phyloP scores from a whole-genome alignment of 2,329 filamentous ascomycete species.

The Monilinia polystroma region DNA sequence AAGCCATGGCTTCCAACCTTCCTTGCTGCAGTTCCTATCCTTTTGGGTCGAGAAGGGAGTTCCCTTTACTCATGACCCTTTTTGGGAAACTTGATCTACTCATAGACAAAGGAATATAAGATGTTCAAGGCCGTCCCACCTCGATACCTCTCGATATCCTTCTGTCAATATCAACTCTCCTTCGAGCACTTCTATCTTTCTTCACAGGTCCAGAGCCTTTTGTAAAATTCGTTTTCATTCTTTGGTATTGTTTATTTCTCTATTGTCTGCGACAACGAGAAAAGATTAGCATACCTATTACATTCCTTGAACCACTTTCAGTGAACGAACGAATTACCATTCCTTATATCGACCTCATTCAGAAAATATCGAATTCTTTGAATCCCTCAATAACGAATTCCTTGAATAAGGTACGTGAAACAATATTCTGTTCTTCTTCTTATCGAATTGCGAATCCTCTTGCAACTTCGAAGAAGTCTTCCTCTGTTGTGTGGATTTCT shows the following conservation, averaged over 20 bases:
- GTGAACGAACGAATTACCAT: slow-evolving; percentile 13
- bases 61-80: background rate
- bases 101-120: slow-evolving; percentile 16
- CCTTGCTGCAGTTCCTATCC: slow-evolving; percentile 16
- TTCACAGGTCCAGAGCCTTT: slow-evolving; percentile 2
- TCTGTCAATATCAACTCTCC: slow-evolving; percentile 8
- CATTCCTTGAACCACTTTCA: slow-evolving; percentile 15
- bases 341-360: slow-evolving; percentile 6
- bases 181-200: slow-evolving; percentile 10
- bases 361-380: slow-evolving; percentile 10
- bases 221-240: slow-evolving; percentile 3
- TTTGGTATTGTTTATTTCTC: background rate
- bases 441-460: background rate
- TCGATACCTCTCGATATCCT: slow-evolving; percentile 1
- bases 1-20: slow-evolving; percentile 15
- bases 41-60: slow-evolving; percentile 11
- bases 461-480: background rate
- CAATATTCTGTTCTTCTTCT: background rate
- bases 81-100: background rate
- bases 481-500: background rate
- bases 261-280: slow-evolving; percentile 13
- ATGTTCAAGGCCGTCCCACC: slow-evolving; percentile 10
- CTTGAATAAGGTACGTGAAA: slow-evolving; percentile 14
- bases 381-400: background rate
- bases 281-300: background rate